A percentile compares a stretch with the other conserved stretches of the same genome.
Evolutionary conservation across 495 filamentous ascomycete genomes (phyloP).

Genomic region (Arthonia radiata): DNA sequence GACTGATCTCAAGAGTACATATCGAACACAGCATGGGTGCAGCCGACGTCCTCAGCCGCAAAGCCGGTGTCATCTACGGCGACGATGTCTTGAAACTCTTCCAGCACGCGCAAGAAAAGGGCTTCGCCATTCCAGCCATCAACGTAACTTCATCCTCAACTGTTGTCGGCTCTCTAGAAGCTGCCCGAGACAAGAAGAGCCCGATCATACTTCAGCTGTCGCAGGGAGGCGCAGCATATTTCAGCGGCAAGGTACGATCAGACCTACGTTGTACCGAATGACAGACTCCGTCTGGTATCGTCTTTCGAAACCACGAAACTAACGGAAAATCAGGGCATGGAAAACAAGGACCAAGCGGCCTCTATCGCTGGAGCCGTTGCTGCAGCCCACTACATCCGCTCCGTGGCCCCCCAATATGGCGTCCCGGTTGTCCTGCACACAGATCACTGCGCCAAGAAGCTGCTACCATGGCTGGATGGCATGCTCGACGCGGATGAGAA

Average conservation of each 20-base stretch:
- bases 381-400: slow-evolving; percentile 79
- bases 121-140: slow-evolving; percentile 80
- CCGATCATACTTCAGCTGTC: slow-evolving; percentile 81
- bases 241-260: slow-evolving; percentile 76
- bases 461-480: slow-evolving; percentile 86
- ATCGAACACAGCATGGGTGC: too few relatives aligned
- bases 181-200: slow-evolving; percentile 65
- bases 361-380: slow-evolving; percentile 73
- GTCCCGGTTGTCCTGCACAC: slow-evolving; percentile 83
- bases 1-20: too few relatives aligned
- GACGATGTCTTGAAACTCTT: slow-evolving; percentile 67
- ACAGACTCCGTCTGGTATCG: too few relatives aligned
- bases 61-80: slow-evolving; percentile 67
- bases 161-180: slow-evolving; percentile 70
- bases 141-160: slow-evolving; percentile 88
- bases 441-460: slow-evolving; percentile 86
- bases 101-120: slow-evolving; percentile 58
- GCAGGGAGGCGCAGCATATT: slow-evolving; percentile 86
- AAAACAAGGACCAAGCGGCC: slow-evolving; percentile 63
- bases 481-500: slow-evolving; percentile 80
- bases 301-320: background rate
- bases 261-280: too few relatives aligned
- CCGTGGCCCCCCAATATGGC: slow-evolving; percentile 65
- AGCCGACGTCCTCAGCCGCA: slow-evolving; percentile 33
- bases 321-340: slow-evolving; percentile 32